Conservation (phyloP, 106 monocot genomes). For the Dendrobium officinale region DNA sequence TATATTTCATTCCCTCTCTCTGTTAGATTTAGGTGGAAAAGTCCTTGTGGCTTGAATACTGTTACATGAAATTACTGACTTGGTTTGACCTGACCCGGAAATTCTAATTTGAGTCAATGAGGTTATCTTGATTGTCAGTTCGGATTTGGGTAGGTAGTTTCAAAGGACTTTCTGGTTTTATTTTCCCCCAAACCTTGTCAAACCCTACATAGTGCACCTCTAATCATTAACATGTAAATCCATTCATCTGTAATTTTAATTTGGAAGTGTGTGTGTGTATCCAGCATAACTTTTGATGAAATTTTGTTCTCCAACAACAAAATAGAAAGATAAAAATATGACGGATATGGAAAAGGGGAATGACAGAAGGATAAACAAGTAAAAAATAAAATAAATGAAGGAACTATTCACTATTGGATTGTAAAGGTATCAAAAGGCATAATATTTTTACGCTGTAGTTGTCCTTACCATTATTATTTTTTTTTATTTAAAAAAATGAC, state of each 20-base stretch:
- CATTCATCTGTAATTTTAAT: not conserved
- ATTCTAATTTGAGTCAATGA: not conserved
- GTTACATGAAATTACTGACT: not conserved
- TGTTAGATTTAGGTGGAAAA: not conserved
- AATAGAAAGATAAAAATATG: not conserved
- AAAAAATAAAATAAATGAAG: not conserved
- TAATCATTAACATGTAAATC: not conserved
- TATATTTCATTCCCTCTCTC: not conserved
- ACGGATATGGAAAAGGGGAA: not conserved
- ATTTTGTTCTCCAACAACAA: not conserved
- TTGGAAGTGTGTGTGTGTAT: not conserved
- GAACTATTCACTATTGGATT: not conserved
- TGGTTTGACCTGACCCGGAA: not conserved
- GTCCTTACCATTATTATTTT: no score
- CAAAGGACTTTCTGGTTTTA: not conserved
- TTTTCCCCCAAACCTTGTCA: not conserved
- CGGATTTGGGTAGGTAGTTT: not conserved
- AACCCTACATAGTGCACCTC: not conserved
- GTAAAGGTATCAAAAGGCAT: no score
- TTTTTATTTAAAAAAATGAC: no score
- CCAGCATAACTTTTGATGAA: slow-evolving; percentile 1
- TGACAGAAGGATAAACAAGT: not conserved
- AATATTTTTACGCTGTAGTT: no score
- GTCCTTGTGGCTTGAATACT: not conserved
- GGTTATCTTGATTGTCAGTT: not conserved